Percentiles rank a stretch among this genome's conserved stretches.
Evolutionary conservation across 768 basidiomycete species (phyloP).

Genomic region (Aureoboletus auriporus): DNA sequence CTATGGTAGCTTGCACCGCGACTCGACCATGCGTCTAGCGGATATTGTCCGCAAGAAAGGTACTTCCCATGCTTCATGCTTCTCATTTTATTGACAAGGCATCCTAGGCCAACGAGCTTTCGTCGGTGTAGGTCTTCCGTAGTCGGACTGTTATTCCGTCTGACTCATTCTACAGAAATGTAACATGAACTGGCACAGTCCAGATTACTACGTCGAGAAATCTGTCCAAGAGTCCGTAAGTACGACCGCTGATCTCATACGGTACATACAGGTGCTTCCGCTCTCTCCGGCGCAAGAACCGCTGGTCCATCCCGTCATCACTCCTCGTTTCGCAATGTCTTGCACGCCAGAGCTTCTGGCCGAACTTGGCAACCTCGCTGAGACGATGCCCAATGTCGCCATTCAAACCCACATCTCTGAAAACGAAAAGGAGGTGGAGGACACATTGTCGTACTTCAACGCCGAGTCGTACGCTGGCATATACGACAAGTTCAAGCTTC

Average conservation of each 20-base stretch:
- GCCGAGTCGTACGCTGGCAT: conserved; percentile 69
- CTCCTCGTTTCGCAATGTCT: conserved; percentile 94
- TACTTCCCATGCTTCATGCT: conserved; percentile 20
- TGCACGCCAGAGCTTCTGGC: conserved; percentile 71
- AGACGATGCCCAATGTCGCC: conserved; percentile 53
- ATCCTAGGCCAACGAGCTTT: conserved; percentile 76
- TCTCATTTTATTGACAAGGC: conserved; percentile 5
- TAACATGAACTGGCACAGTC: conserved; percentile 56
- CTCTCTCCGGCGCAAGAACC: conserved; percentile 36
- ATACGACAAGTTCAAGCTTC: conserved; percentile 75
- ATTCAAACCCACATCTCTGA: conserved; percentile 96
- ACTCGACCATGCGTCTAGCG: conserved; percentile 77
- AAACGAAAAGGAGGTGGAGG: conserved; percentile 67
- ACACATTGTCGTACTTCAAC: conserved; percentile 66
- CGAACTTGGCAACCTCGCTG: conserved; percentile 57
- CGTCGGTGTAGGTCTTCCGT: conserved; percentile 59
- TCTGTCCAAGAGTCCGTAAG: conserved; percentile 55
- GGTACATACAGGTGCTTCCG: conserved; percentile 60
- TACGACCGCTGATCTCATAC: conserved; percentile 62
- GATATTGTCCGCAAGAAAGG: conserved; percentile 65
- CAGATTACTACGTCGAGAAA: conserved; percentile 66
- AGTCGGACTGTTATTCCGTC: neutral
- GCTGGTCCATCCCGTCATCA: conserved; percentile 86
- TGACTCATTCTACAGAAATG: conserved; percentile 28
- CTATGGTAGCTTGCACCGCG: conserved; percentile 78